Evolutionary conservation across 768 basidiomycete species (phyloP), one percentile per base, ranked within the genome.

Genomic region (Dendrothele bispora): DNA sequence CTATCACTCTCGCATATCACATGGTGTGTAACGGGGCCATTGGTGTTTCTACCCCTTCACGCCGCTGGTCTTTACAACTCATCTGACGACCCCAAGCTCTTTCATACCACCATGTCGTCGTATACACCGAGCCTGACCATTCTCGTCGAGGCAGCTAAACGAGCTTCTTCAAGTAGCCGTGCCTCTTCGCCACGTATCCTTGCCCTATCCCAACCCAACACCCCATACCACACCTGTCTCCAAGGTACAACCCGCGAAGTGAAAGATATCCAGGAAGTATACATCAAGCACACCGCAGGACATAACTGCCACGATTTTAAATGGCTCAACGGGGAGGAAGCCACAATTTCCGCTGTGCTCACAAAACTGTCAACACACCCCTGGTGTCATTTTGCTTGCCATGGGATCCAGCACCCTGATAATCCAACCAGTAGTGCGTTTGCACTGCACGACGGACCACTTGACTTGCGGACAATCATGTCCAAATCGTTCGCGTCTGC

Each of bases 1-100:
- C 8, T n/a, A 7, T 20, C 8, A 7, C 36, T 7, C 7, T 20
- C 50, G 42, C 61, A 55, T 17, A 27, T 62, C 11, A 59, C 56
- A 54, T 66, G 65, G 65, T 65, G 59, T 37, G 53, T 60, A 15
- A 60, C 63, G 24, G 60, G 60, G 20, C 41, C 43, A 8, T 61
- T 72, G 39, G 34, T 60, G n/a, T 63, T 67, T 24, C 46, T 72
- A 21, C 72, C 71, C 4, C 53, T 73, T 15, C 72, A 73, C 11
- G 69, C 69, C 2, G 72, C 62, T 38, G 55, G 55, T 5, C 54
- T 58, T 10, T 67, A 60, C 28, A 37, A 39, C 43, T 48, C 18
- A 3, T 22, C 21, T 18, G 39, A 43, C 5, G 7, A 7, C 7
- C 21, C 20, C 14, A 43, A 43, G 28, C 5, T 53, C 8, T 43